A percentile compares a stretch with the other conserved stretches of the same genome.
Evolutionary conservation across 2,329 filamentous ascomycete species (phyloP).

Genomic region (Paramyrothecium roridum): DNA sequence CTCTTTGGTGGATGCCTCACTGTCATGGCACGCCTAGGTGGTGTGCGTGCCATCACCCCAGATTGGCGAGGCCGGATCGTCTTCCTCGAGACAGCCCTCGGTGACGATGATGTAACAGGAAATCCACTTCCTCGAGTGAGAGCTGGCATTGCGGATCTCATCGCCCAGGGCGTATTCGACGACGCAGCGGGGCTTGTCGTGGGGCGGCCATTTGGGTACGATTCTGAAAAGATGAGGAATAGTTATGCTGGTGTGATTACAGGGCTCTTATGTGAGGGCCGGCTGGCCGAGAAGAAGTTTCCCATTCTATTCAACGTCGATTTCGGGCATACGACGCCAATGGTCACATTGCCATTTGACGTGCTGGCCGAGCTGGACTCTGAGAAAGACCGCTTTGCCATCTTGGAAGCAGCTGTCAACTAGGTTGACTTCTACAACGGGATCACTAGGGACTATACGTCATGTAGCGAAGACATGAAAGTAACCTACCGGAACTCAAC

Average conservation of each 20-base stretch:
- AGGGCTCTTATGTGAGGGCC: conserved; percentile 30
- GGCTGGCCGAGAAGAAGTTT: conserved; percentile 24
- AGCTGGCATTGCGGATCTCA: conserved; percentile 34
- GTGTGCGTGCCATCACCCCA: conserved; percentile 26
- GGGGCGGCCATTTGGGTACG: conserved; percentile 37
- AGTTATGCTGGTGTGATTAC: conserved; percentile 26
- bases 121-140: conserved; percentile 22
- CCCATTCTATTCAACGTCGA: conserved; percentile 40
- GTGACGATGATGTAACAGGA: conserved; percentile 19
- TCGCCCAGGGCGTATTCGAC: conserved; percentile 37
- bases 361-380: conserved; percentile 33
- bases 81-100: conserved; percentile 37
- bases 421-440: no score
- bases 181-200: conserved; percentile 36
- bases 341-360: conserved; percentile 38
- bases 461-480: no score
- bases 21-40: conserved; percentile 33
- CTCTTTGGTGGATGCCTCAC: conserved; percentile 39
- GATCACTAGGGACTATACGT: no score
- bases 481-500: no score
- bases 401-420: conserved; percentile 17
- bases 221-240: conserved; percentile 21
- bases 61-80: conserved; percentile 34
- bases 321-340: conserved; percentile 37
- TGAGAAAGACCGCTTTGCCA: conserved; percentile 29